phyloP scores from a whole-genome alignment of 2,329 filamentous ascomycete genomes.

The Curvularia lunata region DNA sequence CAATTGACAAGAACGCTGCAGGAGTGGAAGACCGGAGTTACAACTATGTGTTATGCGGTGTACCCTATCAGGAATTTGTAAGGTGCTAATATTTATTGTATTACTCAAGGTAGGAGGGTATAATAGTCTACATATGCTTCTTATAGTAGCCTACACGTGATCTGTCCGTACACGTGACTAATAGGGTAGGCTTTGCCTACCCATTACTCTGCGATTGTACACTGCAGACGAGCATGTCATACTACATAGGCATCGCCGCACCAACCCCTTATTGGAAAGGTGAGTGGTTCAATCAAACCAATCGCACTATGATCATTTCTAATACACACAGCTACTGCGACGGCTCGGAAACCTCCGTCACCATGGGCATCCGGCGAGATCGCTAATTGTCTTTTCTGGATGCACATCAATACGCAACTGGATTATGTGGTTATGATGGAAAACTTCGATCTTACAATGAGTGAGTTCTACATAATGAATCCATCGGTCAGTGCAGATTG shows the following conservation, averaged over 20 bases:
- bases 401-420: neutral
- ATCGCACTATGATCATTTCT: neutral
- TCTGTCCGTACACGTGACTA: no score
- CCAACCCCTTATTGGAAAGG: neutral
- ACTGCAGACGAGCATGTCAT: neutral
- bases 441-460: neutral
- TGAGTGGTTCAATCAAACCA: neutral
- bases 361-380: neutral
- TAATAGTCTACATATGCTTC: no score
- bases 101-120: no score
- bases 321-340: neutral
- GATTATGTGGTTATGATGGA: neutral
- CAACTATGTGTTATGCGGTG: no score
- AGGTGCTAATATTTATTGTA: no score
- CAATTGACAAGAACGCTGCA: neutral
- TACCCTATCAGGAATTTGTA: no score
- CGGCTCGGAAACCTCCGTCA: neutral
- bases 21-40: neutral
- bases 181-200: no score
- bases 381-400: neutral
- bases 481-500: neutral
- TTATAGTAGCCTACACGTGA: no score
- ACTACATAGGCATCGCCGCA: neutral
- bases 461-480: neutral
- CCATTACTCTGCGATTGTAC: no score